phyloP scores from a whole-genome alignment of 306 rosid genomes.

The Oemleria cerasiformis region DNA sequence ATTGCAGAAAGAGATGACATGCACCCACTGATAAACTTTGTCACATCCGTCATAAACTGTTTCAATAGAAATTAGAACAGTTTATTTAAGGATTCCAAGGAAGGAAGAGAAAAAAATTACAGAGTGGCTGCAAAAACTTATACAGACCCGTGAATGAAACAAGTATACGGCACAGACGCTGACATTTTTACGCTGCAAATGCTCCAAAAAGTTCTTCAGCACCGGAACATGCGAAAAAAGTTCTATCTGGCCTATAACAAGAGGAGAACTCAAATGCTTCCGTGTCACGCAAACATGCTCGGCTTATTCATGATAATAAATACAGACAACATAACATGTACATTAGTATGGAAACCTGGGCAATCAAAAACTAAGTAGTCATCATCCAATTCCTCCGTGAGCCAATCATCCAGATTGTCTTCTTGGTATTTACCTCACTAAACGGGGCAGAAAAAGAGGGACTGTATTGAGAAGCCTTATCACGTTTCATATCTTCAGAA shows the following conservation, averaged over 20 bases:
- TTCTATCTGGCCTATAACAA: constrained; percentile 83
- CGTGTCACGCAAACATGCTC: neutral
- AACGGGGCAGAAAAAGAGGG: neutral
- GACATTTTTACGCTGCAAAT: too few relatives aligned
- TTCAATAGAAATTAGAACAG: constrained; percentile 1
- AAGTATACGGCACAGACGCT: constrained; percentile 79
- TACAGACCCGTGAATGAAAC: constrained; percentile 86
- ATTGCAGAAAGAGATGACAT: too few relatives aligned
- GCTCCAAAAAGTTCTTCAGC: too few relatives aligned
- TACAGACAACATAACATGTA: neutral
- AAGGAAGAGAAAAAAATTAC: neutral
- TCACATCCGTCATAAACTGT: constrained; percentile 87
- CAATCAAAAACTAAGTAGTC: constrained; percentile 91
- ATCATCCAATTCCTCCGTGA: too few relatives aligned
- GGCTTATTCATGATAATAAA: constrained; percentile 1
- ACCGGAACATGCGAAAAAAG: too few relatives aligned
- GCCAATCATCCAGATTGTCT: too few relatives aligned
- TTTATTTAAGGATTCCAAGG: constrained; percentile 5
- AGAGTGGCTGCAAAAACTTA: constrained; percentile 5
- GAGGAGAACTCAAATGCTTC: constrained; percentile 8
- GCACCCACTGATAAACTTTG: too few relatives aligned
- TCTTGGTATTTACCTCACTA: neutral
- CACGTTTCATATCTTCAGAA: neutral
- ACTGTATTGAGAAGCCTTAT: constrained; percentile 3
- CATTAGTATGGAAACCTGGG: constrained; percentile 56